phyloP scores from a whole-genome alignment of 2,329 filamentous ascomycete species.

The Coniochaeta sp. region DNA sequence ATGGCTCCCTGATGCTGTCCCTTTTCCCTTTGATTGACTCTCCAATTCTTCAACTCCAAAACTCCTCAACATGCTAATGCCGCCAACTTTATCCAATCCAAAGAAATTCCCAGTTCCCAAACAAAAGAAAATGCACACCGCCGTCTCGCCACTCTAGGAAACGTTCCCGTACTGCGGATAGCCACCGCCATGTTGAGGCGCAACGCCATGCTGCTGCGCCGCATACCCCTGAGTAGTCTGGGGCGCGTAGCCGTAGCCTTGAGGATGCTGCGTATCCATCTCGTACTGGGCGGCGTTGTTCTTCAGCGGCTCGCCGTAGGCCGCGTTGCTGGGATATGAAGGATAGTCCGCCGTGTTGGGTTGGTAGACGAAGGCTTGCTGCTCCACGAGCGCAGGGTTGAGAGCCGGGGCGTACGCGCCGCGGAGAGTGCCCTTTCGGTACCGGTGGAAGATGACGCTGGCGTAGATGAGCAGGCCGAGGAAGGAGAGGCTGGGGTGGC shows the following conservation, averaged over 20 bases:
- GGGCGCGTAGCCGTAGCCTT: not conserved
- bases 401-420: constrained; percentile 11
- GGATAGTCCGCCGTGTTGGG: not conserved
- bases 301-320: not conserved
- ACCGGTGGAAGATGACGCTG: constrained; percentile 20
- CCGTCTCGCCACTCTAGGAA: not conserved
- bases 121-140: not conserved
- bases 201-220: not conserved
- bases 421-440: constrained; percentile 14
- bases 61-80: too few species aligned
- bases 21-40: too few species aligned
- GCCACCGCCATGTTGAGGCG: not conserved
- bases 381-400: not conserved
- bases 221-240: not conserved
- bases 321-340: not conserved
- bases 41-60: too few species aligned
- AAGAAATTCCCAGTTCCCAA: not conserved
- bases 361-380: not conserved
- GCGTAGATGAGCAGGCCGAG: constrained; percentile 25
- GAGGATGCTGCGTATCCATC: not conserved
- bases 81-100: not conserved
- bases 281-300: not conserved
- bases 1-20: too few species aligned
- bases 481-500: constrained; percentile 20
- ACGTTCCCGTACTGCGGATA: not conserved